Evolutionary conservation across 441 rosid genomes (phyloP).

Genomic region (Pelargonium exstipulatum): DNA sequence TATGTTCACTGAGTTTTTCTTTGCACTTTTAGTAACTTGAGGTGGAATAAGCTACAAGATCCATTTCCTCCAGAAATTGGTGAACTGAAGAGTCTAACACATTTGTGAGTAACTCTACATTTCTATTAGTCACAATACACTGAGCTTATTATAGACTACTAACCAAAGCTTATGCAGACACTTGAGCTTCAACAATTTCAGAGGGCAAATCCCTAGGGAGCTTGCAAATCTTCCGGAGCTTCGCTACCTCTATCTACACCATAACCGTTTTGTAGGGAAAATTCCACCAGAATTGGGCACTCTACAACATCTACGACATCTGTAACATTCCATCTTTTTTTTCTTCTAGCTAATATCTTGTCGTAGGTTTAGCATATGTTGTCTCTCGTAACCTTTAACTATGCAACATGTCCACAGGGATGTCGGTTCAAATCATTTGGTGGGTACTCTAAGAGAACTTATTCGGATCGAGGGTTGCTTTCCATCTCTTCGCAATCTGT

Average conservation of each 20-base stretch:
- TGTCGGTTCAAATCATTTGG: slow-evolving; percentile 89
- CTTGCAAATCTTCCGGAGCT: slow-evolving; percentile 84
- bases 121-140: neutral
- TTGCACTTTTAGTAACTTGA: slow-evolving; percentile 51
- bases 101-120: slow-evolving; percentile 45
- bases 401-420: slow-evolving; percentile 42
- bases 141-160: neutral
- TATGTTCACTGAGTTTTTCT: slow-evolving; percentile 6
- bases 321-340: slow-evolving; percentile 39
- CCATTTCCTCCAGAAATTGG: slow-evolving; percentile 85
- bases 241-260: slow-evolving; percentile 86
- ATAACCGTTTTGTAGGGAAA: slow-evolving; percentile 80
- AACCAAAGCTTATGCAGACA: slow-evolving; percentile 41
- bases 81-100: slow-evolving; percentile 81
- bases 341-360: neutral
- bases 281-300: slow-evolving; percentile 80
- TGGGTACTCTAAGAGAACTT: slow-evolving; percentile 90
- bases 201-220: slow-evolving; percentile 90
- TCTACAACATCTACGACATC: slow-evolving; percentile 71
- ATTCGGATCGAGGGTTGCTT: slow-evolving; percentile 83
- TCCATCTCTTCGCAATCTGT: slow-evolving; percentile 85
- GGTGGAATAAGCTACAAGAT: slow-evolving; percentile 98
- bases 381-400: no score
- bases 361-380: no score
- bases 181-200: slow-evolving; percentile 88